Evolutionary conservation across 1,139 yeast species (phyloP).

Genomic region (Sugiyamaella grinbergsii): DNA sequence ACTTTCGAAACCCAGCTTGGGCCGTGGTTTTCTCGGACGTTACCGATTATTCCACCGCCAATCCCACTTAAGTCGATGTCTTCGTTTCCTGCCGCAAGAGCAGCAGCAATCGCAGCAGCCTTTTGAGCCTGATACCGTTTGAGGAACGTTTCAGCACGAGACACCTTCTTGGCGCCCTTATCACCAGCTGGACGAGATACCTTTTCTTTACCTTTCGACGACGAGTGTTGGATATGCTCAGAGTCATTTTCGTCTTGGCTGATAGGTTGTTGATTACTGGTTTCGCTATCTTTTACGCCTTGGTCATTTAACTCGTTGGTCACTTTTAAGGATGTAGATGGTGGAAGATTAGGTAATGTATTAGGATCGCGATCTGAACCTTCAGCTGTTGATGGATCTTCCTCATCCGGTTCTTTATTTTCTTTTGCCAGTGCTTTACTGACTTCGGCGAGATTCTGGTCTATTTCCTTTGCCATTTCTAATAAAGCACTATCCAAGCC

Average conservation of each 20-base stretch:
- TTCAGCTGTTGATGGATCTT: background rate
- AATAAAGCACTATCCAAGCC: constrained; percentile 9
- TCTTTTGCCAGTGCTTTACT: constrained; percentile 6
- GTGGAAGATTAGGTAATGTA: background rate
- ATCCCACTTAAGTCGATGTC: constrained; percentile 23
- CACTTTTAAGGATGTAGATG: background rate
- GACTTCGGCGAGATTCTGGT: constrained; percentile 10
- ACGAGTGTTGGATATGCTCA: no score
- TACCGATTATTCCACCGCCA: constrained; percentile 21
- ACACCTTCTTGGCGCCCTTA: background rate
- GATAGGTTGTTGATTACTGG: background rate
- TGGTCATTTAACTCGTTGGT: background rate
- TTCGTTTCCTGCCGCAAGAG: constrained; percentile 24
- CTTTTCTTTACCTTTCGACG: constrained; percentile 3
- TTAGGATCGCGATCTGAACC: background rate
- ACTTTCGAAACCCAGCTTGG: constrained; percentile 49
- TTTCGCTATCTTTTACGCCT: background rate
- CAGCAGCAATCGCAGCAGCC: constrained; percentile 26
- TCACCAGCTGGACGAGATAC: background rate
- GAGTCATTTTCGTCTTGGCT: no score
- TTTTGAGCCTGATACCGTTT: constrained; percentile 23
- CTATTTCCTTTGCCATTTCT: constrained; percentile 14
- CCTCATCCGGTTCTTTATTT: background rate
- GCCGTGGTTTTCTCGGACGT: constrained; percentile 20
- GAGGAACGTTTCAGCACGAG: constrained; percentile 20